Conservation (phyloP, 345 rosid genomes). For the Anacardium occidentale region DNA sequence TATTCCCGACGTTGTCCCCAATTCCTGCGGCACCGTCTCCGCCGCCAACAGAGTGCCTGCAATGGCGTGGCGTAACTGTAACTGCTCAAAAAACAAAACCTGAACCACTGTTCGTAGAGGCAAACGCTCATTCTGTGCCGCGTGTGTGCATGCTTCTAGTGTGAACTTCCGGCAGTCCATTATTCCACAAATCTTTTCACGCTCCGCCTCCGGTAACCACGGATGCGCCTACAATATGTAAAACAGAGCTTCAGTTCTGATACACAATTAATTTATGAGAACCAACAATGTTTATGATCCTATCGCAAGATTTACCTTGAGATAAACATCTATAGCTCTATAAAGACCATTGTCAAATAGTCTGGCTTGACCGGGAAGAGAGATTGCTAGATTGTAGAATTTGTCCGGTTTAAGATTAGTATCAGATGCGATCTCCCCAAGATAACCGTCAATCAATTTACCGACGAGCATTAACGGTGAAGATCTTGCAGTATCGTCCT, state of each 20-base stretch:
- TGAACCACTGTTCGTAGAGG: slow-evolving; percentile 94
- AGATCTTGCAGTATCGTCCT: slow-evolving; percentile 36
- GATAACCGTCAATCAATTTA: slow-evolving; percentile 84
- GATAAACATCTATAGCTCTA: slow-evolving; percentile 91
- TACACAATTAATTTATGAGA: neutral
- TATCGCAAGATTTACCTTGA: slow-evolving; percentile 49
- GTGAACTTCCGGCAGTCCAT: slow-evolving; percentile 93
- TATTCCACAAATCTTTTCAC: slow-evolving; percentile 80
- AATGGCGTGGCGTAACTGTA: slow-evolving; percentile 86
- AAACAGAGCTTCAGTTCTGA: neutral
- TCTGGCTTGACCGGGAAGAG: slow-evolving; percentile 84
- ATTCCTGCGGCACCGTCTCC: slow-evolving; percentile 46
- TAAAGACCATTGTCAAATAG: slow-evolving; percentile 93
- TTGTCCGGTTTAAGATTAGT: slow-evolving; percentile 78
- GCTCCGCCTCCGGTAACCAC: slow-evolving; percentile 73
- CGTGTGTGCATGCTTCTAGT: slow-evolving; percentile 96
- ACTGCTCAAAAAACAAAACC: slow-evolving; percentile 94
- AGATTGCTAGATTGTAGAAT: slow-evolving; percentile 64
- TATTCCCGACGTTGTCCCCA: slow-evolving; percentile 39
- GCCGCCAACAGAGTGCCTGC: slow-evolving; percentile 77
- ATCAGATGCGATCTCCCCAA: slow-evolving; percentile 91
- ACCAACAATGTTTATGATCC: neutral
- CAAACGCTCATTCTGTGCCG: slow-evolving; percentile 94
- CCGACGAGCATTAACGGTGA: slow-evolving; percentile 77
- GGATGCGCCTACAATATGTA: slow-evolving; percentile 72